Conservation (phyloP, 345 rosid species). For the Brassica carinata region DNA sequence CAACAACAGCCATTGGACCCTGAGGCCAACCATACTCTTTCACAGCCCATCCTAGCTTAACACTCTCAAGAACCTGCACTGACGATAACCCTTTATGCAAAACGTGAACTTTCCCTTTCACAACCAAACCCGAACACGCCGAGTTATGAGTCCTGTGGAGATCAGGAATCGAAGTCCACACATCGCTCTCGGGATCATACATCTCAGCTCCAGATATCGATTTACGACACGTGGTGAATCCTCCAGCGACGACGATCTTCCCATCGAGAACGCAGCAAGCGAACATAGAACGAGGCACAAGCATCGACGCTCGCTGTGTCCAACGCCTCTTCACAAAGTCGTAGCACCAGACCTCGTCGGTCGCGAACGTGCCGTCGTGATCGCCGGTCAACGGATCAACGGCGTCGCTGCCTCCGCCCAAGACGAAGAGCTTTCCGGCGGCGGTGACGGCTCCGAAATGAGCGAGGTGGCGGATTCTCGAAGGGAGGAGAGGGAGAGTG, state of each 20-base stretch:
- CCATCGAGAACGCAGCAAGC: constrained; percentile 87
- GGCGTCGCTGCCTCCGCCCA: constrained; percentile 96
- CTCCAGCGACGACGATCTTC: constrained; percentile 89
- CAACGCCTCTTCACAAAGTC: constrained; percentile 78
- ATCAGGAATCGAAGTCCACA: constrained; percentile 81
- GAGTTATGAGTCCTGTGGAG: constrained; percentile 88
- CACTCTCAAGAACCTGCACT: constrained; percentile 76
- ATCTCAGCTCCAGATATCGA: constrained; percentile 92
- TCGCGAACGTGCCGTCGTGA: constrained; percentile 91
- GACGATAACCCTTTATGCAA: constrained; percentile 87
- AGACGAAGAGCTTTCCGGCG: constrained; percentile 72
- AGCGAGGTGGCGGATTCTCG: constrained; percentile 78
- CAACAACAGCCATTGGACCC: constrained; percentile 87
- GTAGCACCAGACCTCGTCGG: constrained; percentile 92
- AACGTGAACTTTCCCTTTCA: constrained; percentile 74
- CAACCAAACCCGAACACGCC: constrained; percentile 79
- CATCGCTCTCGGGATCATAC: constrained; percentile 79
- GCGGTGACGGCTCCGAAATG: constrained; percentile 80
- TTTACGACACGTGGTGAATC: constrained; percentile 85
- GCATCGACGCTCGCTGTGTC: constrained; percentile 73
- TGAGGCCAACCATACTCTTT: constrained; percentile 81
- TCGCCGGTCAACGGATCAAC: constrained; percentile 92
- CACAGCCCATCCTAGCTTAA: constrained; percentile 68
- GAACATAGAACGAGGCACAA: constrained; percentile 94
- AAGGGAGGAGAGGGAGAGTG: constrained; percentile 87